Base-by-base conservation (phyloP, 2,329 filamentous ascomycete species). In the Penicillium hesseltinei region DNA sequence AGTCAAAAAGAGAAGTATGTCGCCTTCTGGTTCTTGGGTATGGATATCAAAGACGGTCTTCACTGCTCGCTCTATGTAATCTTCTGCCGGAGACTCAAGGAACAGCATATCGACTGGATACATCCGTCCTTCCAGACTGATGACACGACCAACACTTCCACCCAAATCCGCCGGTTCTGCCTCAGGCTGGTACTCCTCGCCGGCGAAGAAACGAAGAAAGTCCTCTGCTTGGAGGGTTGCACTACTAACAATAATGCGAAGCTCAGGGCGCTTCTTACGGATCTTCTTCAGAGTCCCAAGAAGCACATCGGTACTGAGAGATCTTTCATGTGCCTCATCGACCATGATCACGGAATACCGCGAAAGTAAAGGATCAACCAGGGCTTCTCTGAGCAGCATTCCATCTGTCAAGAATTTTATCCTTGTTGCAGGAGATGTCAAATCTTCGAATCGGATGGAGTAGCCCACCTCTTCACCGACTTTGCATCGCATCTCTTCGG, bases 401-500 rank as follows among this genome's bases (percentile, higher is more conserved):
- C 93, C 93, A 77, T 99, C 94, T 0, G 93, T 99, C 62, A 97
- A 78, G 70, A 97, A 97, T 72, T 99, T 97, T 77, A 99, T 93
- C 51, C 85, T 85, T 0, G 94, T 99, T 35, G 85, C 82, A 19
- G 88, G 82, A 21, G 92, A 96, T 5, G 92, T 96, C 62, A 90
- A 84, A 81, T 97, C 93, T 71, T 99, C 93, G 69, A 99, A 88
- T 57, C 84, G 85, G 63, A 97, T 96, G 0, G 91, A 95, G 73
- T 96, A 97, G 53, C 94, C 94, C 25, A 93, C 89, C 71, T 96
- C 88, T 75, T 96, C 91, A 29, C 94, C 94, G 11, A 97, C 72
- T 62, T 92, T 88, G 72, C 90, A 94, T 53, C 87, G 86, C 73
- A 91, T 84, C 75, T 99, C 94, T 71, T 96, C 90, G 9, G 94